phyloP scores from a whole-genome alignment of 805 yeast genomes.

The Suhomyces faveliae region DNA sequence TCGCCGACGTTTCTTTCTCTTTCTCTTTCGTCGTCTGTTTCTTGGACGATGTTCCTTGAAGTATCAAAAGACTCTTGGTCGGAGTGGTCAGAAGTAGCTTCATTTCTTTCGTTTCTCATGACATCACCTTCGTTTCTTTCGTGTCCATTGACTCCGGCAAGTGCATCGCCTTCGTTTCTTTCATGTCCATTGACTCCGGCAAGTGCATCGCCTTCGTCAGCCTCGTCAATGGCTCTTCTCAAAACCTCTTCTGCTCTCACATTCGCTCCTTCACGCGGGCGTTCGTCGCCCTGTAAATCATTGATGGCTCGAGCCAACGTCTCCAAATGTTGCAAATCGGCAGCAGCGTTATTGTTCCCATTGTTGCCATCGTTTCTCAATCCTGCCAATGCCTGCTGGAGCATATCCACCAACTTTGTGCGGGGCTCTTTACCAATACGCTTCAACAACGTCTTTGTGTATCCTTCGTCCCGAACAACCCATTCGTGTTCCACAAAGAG shows the following conservation, averaged over 20 bases:
- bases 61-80: too few species aligned
- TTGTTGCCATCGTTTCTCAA: constrained; percentile 22
- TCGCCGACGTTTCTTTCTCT: background rate
- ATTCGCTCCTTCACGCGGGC: background rate
- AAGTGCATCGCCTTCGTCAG: too few species aligned
- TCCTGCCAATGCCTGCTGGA: constrained; percentile 28
- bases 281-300: constrained; percentile 18
- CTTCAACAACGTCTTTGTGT: constrained; percentile 53
- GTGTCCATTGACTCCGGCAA: too few species aligned
- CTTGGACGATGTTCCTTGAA: too few species aligned
- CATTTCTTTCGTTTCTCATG: too few species aligned
- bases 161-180: too few species aligned
- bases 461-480: constrained; percentile 70
- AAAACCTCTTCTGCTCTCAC: constrained; percentile 16
- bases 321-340: constrained; percentile 21
- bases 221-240: constrained; percentile 21
- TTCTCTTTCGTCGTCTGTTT: constrained; percentile 1
- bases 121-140: too few species aligned
- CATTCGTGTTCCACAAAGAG: constrained; percentile 64
- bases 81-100: too few species aligned
- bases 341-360: constrained; percentile 23
- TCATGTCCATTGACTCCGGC: too few species aligned
- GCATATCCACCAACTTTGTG: constrained; percentile 38
- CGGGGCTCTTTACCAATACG: constrained; percentile 59
- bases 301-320: constrained; percentile 27